phyloP scores from a whole-genome alignment of 176 grass and related monocot genomes.

The Dendrocalamus sinicus region DNA sequence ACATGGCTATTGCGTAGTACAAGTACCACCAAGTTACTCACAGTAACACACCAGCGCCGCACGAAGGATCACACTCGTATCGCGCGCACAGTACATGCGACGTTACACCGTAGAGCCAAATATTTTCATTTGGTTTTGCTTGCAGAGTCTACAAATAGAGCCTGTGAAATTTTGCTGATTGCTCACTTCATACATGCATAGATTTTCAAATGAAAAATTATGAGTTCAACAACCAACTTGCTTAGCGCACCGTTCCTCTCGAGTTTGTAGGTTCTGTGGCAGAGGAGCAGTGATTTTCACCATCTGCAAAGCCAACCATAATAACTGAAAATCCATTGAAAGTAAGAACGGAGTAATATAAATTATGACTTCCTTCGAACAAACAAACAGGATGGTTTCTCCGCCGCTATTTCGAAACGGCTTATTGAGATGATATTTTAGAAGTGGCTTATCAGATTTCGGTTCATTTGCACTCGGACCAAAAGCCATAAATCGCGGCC shows the following conservation, averaged over 20 bases:
- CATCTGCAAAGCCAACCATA: conserved; percentile 52
- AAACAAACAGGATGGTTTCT: no score
- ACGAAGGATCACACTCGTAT: background rate
- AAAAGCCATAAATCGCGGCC: no score
- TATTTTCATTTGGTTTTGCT: background rate
- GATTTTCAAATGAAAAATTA: background rate
- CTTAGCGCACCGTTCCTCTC: conserved; percentile 39
- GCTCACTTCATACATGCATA: background rate
- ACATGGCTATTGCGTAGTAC: background rate
- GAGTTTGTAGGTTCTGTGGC: conserved; percentile 63
- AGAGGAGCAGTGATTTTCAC: conserved; percentile 69
- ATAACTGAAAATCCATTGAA: conserved; percentile 4
- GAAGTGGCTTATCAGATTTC: no score
- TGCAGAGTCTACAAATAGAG: background rate
- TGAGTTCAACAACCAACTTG: conserved; percentile 23
- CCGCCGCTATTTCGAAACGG: rapidly evolving
- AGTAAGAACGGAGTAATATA: background rate
- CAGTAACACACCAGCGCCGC: background rate
- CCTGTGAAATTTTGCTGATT: background rate
- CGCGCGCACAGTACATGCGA: background rate
- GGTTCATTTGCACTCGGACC: no score
- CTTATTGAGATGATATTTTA: no score
- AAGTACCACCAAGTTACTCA: background rate
- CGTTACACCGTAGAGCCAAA: background rate
- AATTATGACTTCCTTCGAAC: no score